Conservation (phyloP, 495 filamentous ascomycete species). For the Thozetella sp. region DNA sequence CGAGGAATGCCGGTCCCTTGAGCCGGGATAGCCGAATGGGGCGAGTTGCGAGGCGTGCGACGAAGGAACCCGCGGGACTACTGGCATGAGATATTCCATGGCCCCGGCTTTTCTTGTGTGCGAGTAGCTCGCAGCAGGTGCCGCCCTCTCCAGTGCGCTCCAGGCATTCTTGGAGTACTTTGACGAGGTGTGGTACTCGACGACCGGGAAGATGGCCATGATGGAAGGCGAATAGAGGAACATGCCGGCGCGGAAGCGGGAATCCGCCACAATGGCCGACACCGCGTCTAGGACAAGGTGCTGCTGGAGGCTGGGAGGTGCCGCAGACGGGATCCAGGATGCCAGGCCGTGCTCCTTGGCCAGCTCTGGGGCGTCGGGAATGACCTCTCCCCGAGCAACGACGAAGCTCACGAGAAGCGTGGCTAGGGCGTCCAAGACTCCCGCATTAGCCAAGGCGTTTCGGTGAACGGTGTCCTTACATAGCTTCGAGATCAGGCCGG, state of each 20-base stretch:
- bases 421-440: conserved; percentile 80
- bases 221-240: conserved; percentile 80
- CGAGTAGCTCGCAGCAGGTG: conserved; percentile 13
- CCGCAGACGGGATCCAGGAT: conserved; percentile 52
- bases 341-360: conserved; percentile 42
- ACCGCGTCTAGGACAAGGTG: conserved; percentile 79
- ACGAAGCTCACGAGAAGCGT: conserved; percentile 75
- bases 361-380: conserved; percentile 54
- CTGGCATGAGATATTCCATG: conserved; percentile 63
- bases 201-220: conserved; percentile 65
- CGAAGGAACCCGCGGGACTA: conserved; percentile 20
- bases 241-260: conserved; percentile 73
- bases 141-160: conserved; percentile 33
- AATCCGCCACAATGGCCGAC: conserved; percentile 75
- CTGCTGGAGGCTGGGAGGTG: conserved; percentile 61
- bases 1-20: conserved; percentile 34
- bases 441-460: conserved; percentile 64
- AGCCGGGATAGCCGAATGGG: conserved; percentile 50
- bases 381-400: conserved; percentile 64
- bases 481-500: conserved; percentile 63
- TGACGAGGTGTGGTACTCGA: conserved; percentile 21
- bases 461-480: conserved; percentile 72
- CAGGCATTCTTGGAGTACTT: conserved; percentile 28
- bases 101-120: conserved; percentile 39
- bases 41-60: conserved; percentile 51